These are phyloP conservation scores for Margaritispora aquatica DNA, from an alignment of 495 filamentous ascomycete genomes.

Conservation along the genomic window DNA sequence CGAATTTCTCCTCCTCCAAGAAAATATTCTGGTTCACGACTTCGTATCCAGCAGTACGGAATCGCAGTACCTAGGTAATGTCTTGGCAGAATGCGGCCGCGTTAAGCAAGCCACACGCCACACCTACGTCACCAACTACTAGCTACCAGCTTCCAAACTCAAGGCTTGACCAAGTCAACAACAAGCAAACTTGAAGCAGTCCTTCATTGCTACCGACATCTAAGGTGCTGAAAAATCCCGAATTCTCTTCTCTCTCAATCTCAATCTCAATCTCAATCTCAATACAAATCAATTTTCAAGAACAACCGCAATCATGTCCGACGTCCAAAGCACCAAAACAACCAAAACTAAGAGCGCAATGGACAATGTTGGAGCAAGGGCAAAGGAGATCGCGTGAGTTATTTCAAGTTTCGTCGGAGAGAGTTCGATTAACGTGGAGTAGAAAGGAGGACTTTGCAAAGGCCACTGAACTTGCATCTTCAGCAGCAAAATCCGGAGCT, in stretches of 20 bases:
- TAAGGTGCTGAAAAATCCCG: not conserved
- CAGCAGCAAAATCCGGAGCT: constrained; percentile 65
- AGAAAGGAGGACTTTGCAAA: constrained; percentile 53
- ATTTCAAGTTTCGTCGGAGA: not conserved
- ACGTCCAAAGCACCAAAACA: not conserved
- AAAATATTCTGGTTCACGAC: too few relatives aligned
- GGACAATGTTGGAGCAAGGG: constrained; percentile 29
- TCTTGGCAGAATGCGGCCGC: too few relatives aligned
- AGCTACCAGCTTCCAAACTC: too few relatives aligned
- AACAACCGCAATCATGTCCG: not conserved
- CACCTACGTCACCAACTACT: not conserved
- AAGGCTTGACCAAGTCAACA: not conserved
- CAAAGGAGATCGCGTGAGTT: constrained; percentile 45
- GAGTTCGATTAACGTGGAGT: constrained; percentile 9
- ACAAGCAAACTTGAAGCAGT: not conserved
- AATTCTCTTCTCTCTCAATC: not conserved
- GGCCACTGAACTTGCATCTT: constrained; percentile 45
- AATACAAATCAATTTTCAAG: not conserved
- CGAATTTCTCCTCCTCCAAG: not conserved
- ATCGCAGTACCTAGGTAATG: too few relatives aligned
- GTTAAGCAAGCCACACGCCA: not conserved
- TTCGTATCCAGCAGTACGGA: too few relatives aligned
- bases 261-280: not conserved
- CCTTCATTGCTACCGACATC: too few relatives aligned
- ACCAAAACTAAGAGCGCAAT: constrained; percentile 11